Conservation (phyloP, 2,329 filamentous ascomycete genomes). For the Chaetomium sp. region DNA sequence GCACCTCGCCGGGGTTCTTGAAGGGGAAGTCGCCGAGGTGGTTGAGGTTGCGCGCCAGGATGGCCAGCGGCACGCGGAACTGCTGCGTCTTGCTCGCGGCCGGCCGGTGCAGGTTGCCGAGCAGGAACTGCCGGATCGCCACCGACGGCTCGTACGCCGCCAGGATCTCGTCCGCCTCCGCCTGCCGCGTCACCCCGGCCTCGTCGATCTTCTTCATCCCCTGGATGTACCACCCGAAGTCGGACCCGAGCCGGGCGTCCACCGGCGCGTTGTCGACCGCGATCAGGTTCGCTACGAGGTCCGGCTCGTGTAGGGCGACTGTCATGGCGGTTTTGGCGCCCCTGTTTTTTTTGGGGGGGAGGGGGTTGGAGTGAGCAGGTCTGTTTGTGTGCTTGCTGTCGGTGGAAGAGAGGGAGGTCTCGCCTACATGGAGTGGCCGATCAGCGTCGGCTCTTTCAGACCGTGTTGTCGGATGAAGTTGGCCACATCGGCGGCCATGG, state of each 20-base stretch:
- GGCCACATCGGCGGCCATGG: slow-evolving; percentile 82
- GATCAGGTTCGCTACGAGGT: slow-evolving; percentile 69
- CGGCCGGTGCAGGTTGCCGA: slow-evolving; percentile 76
- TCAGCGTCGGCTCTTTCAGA: slow-evolving; percentile 72
- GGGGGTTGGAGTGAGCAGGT: neutral
- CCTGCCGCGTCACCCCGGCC: slow-evolving; percentile 65
- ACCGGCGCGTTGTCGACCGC: slow-evolving; percentile 92
- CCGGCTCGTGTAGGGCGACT: slow-evolving; percentile 71
- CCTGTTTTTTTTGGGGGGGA: slow-evolving; percentile 47
- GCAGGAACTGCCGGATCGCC: slow-evolving; percentile 83
- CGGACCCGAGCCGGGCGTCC: slow-evolving; percentile 71
- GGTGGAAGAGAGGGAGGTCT: neutral
- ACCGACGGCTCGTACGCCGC: slow-evolving; percentile 73
- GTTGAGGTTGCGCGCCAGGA: slow-evolving; percentile 67
- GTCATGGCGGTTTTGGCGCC: slow-evolving; percentile 94
- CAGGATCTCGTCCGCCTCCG: slow-evolving; percentile 80
- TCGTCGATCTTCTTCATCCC: slow-evolving; percentile 83
- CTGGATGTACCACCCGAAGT: slow-evolving; percentile 78
- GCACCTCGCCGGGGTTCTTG: slow-evolving; percentile 65
- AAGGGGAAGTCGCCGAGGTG: slow-evolving; percentile 89
- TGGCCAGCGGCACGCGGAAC: slow-evolving; percentile 78
- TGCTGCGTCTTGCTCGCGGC: slow-evolving; percentile 53
- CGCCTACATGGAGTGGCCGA: slow-evolving; percentile 88
- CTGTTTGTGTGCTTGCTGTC: neutral
- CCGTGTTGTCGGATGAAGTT: slow-evolving; percentile 73